phyloP scores from a whole-genome alignment of 2,329 filamentous ascomycete species.

The Phyllosticta ampelicida region DNA sequence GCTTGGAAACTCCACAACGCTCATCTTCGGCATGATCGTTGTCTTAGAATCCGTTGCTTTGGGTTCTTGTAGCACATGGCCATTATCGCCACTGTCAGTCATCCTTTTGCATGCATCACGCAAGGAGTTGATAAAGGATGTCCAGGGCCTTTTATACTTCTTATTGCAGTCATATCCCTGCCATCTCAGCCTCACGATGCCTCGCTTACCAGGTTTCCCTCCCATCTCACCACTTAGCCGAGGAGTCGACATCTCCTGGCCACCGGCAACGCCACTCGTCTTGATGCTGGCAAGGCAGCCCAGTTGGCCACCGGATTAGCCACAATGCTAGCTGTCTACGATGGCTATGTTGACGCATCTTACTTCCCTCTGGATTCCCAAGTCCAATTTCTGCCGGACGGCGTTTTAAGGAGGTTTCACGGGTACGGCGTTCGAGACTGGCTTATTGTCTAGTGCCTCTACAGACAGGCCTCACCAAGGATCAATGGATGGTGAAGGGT shows the following conservation, averaged over 20 bases:
- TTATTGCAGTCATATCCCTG: neutral
- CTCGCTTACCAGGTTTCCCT: neutral
- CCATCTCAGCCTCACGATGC: neutral
- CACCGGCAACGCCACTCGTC: neutral
- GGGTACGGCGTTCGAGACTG: neutral
- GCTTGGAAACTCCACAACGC: neutral
- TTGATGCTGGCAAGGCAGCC: neutral
- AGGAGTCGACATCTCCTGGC: neutral
- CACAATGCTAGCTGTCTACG: neutral
- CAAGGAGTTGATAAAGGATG: neutral
- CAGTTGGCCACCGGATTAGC: neutral
- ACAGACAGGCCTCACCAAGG: neutral
- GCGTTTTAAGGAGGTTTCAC: neutral
- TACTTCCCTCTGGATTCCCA: neutral
- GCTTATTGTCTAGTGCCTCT: neutral
- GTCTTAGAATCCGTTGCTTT: neutral
- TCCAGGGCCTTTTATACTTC: neutral
- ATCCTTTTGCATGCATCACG: neutral
- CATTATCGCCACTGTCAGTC: neutral
- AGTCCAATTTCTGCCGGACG: neutral
- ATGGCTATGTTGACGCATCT: neutral
- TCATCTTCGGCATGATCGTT: neutral
- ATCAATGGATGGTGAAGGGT: neutral
- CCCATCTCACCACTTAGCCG: neutral
- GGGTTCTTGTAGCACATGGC: neutral